Conservation (phyloP, 208 protist genomes). For the Jaenimonas drosophilae region DNA sequence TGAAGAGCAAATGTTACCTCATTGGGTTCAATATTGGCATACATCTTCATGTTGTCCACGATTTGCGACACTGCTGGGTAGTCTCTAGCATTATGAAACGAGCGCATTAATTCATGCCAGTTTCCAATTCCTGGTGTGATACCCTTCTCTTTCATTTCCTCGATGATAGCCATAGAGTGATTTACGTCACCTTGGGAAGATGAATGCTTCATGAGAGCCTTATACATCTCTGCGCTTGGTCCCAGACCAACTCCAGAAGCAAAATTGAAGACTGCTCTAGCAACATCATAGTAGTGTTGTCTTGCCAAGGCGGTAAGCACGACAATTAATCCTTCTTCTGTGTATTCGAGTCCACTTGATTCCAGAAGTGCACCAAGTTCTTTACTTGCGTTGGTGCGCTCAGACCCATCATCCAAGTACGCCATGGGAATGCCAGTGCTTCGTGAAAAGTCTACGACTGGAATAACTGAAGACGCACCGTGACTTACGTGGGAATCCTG, state of each 20-base stretch:
- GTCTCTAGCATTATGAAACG: conserved; percentile 78
- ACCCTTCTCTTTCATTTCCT: conserved; percentile 81
- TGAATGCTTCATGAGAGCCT: conserved; percentile 71
- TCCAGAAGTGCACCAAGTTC: conserved; percentile 58
- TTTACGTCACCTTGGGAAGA: conserved; percentile 50
- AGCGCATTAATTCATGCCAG: conserved; percentile 86
- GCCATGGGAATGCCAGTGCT: conserved; percentile 58
- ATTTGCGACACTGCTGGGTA: conserved; percentile 73
- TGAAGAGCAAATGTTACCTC: conserved; percentile 80
- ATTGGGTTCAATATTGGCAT: conserved; percentile 88
- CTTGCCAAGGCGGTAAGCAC: conserved; percentile 53
- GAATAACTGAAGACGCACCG: background rate
- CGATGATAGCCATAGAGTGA: conserved; percentile 67
- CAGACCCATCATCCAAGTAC: conserved; percentile 79
- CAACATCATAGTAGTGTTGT: conserved; percentile 47
- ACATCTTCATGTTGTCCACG: conserved; percentile 89
- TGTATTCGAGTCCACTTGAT: conserved; percentile 56
- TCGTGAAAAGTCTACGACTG: conserved; percentile 34
- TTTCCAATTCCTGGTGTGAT: conserved; percentile 86
- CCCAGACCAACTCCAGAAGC: conserved; percentile 50
- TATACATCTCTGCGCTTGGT: conserved; percentile 70
- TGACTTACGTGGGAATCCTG: background rate
- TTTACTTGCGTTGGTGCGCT: conserved; percentile 65
- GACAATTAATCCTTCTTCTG: conserved; percentile 67
- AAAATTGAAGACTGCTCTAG: conserved; percentile 69